Base-by-base conservation (phyloP, 306 rosid genomes). In the Acacia acuminata region DNA sequence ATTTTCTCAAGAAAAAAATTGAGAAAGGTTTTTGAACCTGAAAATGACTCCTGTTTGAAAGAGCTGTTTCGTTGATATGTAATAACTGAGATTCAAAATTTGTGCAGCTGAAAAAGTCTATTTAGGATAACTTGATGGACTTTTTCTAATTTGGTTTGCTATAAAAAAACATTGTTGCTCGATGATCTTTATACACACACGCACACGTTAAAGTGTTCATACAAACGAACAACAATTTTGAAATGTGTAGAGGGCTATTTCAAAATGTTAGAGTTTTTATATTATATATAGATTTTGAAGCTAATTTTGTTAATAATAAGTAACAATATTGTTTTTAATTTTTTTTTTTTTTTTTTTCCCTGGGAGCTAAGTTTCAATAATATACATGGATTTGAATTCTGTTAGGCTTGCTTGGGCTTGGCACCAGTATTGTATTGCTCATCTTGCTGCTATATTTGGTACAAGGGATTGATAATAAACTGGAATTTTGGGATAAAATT, bases 311-410 rank as follows among this genome's bases (percentile, higher is more conserved):
- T 48, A 14, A 48, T 4, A 56, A n/a, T 2, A 53, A 51, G 20
- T 13, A 50, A 50, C 5, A 16, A 50, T 13, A 47, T 38, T 4
- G 38, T 36, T 38, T 38, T 38, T 38, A 0, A 30, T 36, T 32
- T 3, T 32, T 32, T 32, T 1, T 3, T 0, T 0, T 1, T 6
- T 6, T 38, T n/a, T n/a, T n/a, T n/a, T n/a, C n/a, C n/a, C 8
- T 38, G 40, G 40, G 40, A 38, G 40, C 40, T 38, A 38, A 34
- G 38, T 38, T 38, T 38, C 40, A 0, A 38, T 6, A 38, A 5
- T 38, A 38, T 38, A 38, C 40, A 38, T 38, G 40, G 40, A 38
- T 38, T 38, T 38, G 40, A 38, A 38, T 38, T 38, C 40, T 38
- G 8, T 38, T 5, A 38, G 40, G 40, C 40, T 6, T 38, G 8